Base-by-base conservation (phyloP, 768 basidiomycete genomes). In the Naematelia aurantialba region DNA sequence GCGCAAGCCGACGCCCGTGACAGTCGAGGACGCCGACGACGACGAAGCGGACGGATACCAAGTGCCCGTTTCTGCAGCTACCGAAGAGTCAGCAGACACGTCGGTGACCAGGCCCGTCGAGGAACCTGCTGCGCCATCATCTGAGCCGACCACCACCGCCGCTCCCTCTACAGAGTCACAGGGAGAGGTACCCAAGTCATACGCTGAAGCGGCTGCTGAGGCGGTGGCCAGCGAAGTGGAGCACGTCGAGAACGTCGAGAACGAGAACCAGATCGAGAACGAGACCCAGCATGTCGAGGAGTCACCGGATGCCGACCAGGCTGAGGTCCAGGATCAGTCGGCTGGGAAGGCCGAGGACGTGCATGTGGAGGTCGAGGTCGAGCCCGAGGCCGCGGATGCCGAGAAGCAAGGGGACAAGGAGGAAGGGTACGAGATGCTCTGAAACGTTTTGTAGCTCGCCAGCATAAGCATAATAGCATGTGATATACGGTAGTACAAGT, bases 181-280 rank as follows among this genome's bases (percentile, higher is more conserved):
- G 45, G 4, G 4, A 5, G 45, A 46, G 19, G 45, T 4, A 4
- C 45, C 19, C 45, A 46, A 46, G 45, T 46, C 45, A 17, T 46
- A 46, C 24, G 45, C 45, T 24, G 45, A 46, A 14, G 45, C 34
- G 34, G 34, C 34, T 39, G 8, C 34, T 17, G 8, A 8, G 17
- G 34, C 8, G 17, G 8, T 8, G 52, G 50, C 12, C 34, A 44
- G 45, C 11, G 60, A 62, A n/a, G 19, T 56, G 29, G 61, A 66
- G 47, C 50, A 64, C 46, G 52, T 55, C 25, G 67, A 67, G 54
- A 39, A 59, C 17, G 57, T 46, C 25, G 46, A 66, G 13, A 14
- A 55, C 12, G 53, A 61, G n/a, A 27, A 39, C 34, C 34, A 39
- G n/a, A n/a, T n/a, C n/a, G 21, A n/a, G n/a, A n/a, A n/a, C n/a